Evolutionary conservation across 73 alveolate species (phyloP).

Genomic region (Paramecium primaurelia): DNA sequence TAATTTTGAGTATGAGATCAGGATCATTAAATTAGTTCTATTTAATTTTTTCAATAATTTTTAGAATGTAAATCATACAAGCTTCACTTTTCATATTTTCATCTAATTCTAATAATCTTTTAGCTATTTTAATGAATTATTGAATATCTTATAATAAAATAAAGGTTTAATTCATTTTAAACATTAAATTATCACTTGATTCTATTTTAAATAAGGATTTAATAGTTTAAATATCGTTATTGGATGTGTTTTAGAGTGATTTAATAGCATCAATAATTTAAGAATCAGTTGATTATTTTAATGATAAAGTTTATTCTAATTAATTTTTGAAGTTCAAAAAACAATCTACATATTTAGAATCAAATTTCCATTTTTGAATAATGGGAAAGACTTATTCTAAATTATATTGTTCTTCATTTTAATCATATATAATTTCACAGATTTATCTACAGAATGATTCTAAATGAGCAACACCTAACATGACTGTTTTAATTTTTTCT

Average conservation of each 20-base stretch:
- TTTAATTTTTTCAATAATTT: conserved; percentile 36
- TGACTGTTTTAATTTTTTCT: conserved; percentile 32
- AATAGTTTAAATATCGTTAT: not conserved
- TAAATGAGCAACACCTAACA: conserved; percentile 37
- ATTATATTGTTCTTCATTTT: conserved; percentile 22
- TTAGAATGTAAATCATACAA: conserved; percentile 17
- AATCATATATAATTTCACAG: conserved; percentile 26
- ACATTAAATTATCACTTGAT: conserved; percentile 22
- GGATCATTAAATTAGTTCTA: not conserved
- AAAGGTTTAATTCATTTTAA: conserved; percentile 27
- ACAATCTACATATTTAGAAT: conserved; percentile 30
- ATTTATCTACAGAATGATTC: conserved; percentile 34
- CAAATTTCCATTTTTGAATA: conserved; percentile 31
- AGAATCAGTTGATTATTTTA: conserved; percentile 27
- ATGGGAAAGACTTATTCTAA: not conserved
- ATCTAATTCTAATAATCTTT: conserved; percentile 38
- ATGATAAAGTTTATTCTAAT: not conserved
- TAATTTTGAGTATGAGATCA: not conserved
- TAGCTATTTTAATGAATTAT: conserved; percentile 37
- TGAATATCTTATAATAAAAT: conserved; percentile 20
- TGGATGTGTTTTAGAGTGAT: not conserved
- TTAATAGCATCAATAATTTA: not conserved
- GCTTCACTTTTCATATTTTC: conserved; percentile 56
- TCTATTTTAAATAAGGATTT: conserved; percentile 36
- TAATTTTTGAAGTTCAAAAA: conserved; percentile 17